phyloP scores from a whole-genome alignment of 2,329 filamentous ascomycete species.

The Trichoderma gracile region DNA sequence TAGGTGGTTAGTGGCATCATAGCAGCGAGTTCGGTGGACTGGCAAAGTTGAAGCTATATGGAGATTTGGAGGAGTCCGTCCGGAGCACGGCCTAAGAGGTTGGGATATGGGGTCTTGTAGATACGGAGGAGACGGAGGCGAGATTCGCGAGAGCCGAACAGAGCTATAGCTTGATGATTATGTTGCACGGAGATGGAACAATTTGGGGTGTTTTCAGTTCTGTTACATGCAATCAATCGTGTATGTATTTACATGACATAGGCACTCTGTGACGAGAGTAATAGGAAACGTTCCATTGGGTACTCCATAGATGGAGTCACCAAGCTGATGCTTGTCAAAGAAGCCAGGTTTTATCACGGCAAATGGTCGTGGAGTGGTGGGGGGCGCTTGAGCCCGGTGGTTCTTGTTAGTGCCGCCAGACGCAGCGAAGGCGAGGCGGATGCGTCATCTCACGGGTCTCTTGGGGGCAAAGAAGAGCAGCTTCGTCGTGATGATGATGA shows the following conservation, averaged over 20 bases:
- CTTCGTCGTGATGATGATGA: no score
- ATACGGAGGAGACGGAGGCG: not conserved
- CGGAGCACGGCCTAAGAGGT: no score
- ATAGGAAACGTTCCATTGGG: slow-evolving; percentile 15
- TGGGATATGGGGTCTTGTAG: no score
- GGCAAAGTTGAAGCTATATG: not conserved
- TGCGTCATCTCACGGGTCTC: slow-evolving; percentile 13
- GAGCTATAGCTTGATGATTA: no score
- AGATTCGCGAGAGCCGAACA: no score
- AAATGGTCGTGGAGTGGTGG: not conserved
- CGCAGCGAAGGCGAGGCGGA: slow-evolving; percentile 10
- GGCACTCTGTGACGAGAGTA: not conserved
- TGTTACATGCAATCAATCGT: no score
- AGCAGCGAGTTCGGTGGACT: not conserved
- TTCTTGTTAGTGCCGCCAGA: slow-evolving; percentile 6
- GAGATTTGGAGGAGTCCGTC: no score
- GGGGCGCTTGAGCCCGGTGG: not conserved
- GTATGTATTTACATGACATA: not conserved
- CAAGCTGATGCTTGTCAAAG: slow-evolving; percentile 3
- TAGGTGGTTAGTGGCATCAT: no score
- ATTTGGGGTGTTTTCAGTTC: no score
- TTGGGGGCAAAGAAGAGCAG: not conserved
- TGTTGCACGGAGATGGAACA: no score
- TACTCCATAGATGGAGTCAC: not conserved
- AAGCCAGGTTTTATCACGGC: slow-evolving; percentile 12